A percentile compares a stretch with the other conserved stretches of the same genome.
These are phyloP conservation scores for Zelopaecilomyces penicillatus DNA, from an alignment of 2,329 filamentous ascomycete genomes.

Conservation along the genomic window DNA sequence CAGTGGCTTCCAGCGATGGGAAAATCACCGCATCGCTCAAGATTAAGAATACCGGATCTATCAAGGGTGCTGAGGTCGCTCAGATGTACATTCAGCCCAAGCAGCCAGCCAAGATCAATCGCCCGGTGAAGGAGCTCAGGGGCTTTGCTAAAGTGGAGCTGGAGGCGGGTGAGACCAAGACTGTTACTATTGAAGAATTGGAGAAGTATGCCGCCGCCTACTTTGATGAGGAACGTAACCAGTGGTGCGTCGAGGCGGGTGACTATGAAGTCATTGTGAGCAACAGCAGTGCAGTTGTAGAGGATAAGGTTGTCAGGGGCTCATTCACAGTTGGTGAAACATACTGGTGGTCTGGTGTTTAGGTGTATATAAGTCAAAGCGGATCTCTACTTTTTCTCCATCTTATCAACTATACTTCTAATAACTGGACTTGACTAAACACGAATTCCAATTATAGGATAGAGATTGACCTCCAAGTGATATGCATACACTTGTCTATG, in stretches of 20 bases:
- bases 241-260: slow-evolving; percentile 60
- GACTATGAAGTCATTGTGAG: slow-evolving; percentile 55
- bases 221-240: slow-evolving; percentile 58
- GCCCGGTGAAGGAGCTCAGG: slow-evolving; percentile 55
- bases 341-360: slow-evolving; percentile 48
- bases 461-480: no score
- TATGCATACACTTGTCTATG: no score
- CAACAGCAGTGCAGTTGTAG: slow-evolving; percentile 44
- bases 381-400: no score
- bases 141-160: slow-evolving; percentile 58
- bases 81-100: slow-evolving; percentile 50
- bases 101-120: slow-evolving; percentile 44
- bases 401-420: no score
- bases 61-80: slow-evolving; percentile 45
- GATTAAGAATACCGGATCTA: slow-evolving; percentile 53
- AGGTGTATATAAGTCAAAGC: neutral
- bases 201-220: slow-evolving; percentile 61
- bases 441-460: no score
- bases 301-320: slow-evolving; percentile 37
- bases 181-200: slow-evolving; percentile 45
- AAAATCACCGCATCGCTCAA: slow-evolving; percentile 41
- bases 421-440: no score
- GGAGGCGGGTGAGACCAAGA: slow-evolving; percentile 49
- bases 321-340: slow-evolving; percentile 52
- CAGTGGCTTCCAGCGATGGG: slow-evolving; percentile 36